Base-by-base conservation (phyloP, 192 early-diverging fungal genomes). In the Podila clonocystis region DNA sequence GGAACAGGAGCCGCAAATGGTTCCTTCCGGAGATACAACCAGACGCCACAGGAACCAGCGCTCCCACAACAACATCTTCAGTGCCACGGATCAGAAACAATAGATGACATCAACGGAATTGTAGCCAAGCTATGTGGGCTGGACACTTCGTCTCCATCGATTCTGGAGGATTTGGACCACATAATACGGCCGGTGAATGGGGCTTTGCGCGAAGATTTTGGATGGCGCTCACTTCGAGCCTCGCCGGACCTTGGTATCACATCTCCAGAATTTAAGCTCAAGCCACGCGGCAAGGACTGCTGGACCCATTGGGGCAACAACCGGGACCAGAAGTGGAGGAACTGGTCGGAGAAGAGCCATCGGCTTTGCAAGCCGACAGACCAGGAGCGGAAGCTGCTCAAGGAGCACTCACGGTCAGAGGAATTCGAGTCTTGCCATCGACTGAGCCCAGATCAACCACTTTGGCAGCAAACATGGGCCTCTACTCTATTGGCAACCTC, bases 351-450 rank as follows among this genome's bases (percentile, higher is more conserved):
- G 5, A 55, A 58, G 28, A 22, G 19, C 28, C 30, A 69, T 20
- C 70, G 70, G 41, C 41, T 69, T 0, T 45, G 50, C 19, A 36
- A 62, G 41, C 77, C 70, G 7, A 63, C 65, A 0, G 57, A 58
- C 2, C 58, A 61, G 45, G 70, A 80, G 36, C 67, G 62, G 57
- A n/a, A 64, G 24, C 17, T 73, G 1, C 34, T 79, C 24, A 68
- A 50, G n/a, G 19, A 29, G 11, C 45, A 57, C 13, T 29, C 26
- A 17, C 30, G 67, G 17, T n/a, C 60, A 2, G 50, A 30, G 20
- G 77, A 80, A 38, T 80, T 65, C 26, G 70, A 72, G n/a, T 80
- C 77, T 22, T 80, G 70, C 65, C 41, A 58, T n/a, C 59, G 77
- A n/a, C 57, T 80, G 4, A 65, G 62, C 5, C 52, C 41, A n/a